These are phyloP conservation scores for Penicillium desertorum DNA, from an alignment of 495 filamentous ascomycete species.

Conservation along the genomic window DNA sequence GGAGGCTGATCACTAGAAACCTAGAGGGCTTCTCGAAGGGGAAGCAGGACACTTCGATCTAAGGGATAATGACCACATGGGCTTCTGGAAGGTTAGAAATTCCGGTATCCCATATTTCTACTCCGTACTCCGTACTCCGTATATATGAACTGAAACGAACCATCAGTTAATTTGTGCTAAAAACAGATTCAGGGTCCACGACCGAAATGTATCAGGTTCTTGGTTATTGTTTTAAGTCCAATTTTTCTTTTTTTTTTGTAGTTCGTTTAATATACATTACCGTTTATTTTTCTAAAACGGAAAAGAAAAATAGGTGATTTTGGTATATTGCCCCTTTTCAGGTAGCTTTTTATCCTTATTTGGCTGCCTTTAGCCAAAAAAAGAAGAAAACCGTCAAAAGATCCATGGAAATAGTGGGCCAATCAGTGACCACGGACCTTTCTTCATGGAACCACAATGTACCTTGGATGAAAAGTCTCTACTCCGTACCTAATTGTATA, in stretches of 20 bases:
- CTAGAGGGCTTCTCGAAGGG: slow-evolving; percentile 27
- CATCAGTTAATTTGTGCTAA: slow-evolving; percentile 30
- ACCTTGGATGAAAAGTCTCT: slow-evolving; percentile 21
- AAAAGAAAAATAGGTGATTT: neutral
- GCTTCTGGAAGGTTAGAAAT: slow-evolving; percentile 12
- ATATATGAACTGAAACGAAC: slow-evolving; percentile 21
- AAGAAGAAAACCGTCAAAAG: neutral
- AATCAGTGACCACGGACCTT: slow-evolving; percentile 16
- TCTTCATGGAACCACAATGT: slow-evolving; percentile 16
- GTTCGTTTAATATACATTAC: neutral
- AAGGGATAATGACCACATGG: slow-evolving; percentile 5
- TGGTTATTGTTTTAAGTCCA: neutral
- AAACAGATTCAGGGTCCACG: slow-evolving; percentile 39
- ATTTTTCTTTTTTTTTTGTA: slow-evolving; percentile 8
- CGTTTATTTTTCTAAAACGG: neutral
- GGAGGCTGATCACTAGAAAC: slow-evolving; percentile 25
- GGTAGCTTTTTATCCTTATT: slow-evolving; percentile 26
- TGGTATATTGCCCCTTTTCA: slow-evolving; percentile 11
- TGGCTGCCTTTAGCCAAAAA: neutral
- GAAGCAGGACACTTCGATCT: slow-evolving; percentile 5
- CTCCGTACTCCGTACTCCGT: slow-evolving; percentile 1
- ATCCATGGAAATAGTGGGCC: slow-evolving; percentile 10
- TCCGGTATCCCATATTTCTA: slow-evolving; percentile 10
- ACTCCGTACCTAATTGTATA: slow-evolving; percentile 6
- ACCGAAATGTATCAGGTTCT: slow-evolving; percentile 18